Evolutionary conservation across 768 basidiomycete genomes (phyloP).

Genomic region (Lyophyllum decastes): DNA sequence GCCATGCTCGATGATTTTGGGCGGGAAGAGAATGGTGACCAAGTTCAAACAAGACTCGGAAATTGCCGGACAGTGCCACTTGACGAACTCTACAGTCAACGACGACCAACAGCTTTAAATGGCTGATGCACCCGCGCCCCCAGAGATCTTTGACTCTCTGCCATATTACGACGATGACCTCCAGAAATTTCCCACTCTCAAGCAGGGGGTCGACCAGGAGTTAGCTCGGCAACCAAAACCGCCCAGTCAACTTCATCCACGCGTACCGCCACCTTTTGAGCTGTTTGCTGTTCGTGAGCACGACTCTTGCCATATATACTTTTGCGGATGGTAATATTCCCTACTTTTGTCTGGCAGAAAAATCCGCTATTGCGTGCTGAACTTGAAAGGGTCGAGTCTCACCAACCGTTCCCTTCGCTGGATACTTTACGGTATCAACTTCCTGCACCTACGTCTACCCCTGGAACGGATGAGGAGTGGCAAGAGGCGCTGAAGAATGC

Average conservation of each 20-base stretch:
- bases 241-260: conserved; percentile 64
- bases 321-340: conserved; percentile 5
- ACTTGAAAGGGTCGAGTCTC: conserved; percentile 70
- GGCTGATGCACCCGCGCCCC: conserved; percentile 19
- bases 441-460: conserved; percentile 61
- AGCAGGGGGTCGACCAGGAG: conserved; percentile 76
- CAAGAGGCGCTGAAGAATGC: conserved; percentile 72
- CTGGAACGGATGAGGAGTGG: conserved; percentile 79
- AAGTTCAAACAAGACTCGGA: conserved; percentile 14
- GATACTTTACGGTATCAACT: conserved; percentile 77
- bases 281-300: conserved; percentile 70
- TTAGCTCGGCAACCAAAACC: conserved; percentile 70
- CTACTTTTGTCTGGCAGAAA: conserved; percentile 42
- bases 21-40: background rate
- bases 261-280: conserved; percentile 63
- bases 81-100: background rate
- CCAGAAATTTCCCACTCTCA: conserved; percentile 69
- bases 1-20: conserved; percentile 35
- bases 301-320: conserved; percentile 1
- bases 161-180: conserved; percentile 96
- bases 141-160: conserved; percentile 75
- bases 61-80: conserved; percentile 18
- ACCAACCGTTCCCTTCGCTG: conserved; percentile 63
- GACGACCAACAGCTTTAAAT: conserved; percentile 14
- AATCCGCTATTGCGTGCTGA: conserved; percentile 73